Evolutionary conservation across 495 filamentous ascomycete genomes (phyloP).

Genomic region (Hypoxylon perforatum): DNA sequence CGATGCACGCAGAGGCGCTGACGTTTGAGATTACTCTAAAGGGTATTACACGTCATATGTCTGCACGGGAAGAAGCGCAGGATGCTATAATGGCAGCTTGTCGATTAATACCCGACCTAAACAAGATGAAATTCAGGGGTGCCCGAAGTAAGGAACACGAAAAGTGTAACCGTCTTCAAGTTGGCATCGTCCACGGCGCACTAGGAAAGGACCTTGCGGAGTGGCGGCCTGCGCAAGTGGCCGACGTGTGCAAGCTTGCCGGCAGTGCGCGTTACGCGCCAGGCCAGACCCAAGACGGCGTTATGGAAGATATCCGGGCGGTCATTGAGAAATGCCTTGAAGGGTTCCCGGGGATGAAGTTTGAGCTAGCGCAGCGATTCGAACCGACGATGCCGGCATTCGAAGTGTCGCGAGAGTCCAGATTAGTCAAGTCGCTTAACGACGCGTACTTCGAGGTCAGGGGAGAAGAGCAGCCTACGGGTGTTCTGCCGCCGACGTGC

Average conservation of each 20-base stretch:
- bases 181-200: conserved; percentile 30
- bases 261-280: conserved; percentile 29
- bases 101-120: conserved; percentile 21
- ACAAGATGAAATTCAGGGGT: conserved; percentile 20
- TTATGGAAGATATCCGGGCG: conserved; percentile 23
- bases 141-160: conserved; percentile 21
- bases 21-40: conserved; percentile 25
- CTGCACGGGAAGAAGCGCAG: conserved; percentile 28
- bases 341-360: conserved; percentile 21
- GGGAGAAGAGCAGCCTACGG: conserved; percentile 25
- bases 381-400: conserved; percentile 31
- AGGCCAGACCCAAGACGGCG: conserved; percentile 28
- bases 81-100: conserved; percentile 32
- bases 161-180: conserved; percentile 26
- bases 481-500: conserved; percentile 24
- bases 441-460: conserved; percentile 19
- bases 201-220: conserved; percentile 24
- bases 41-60: conserved; percentile 31
- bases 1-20: conserved; percentile 31
- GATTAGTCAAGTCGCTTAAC: conserved; percentile 23
- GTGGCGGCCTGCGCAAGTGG: conserved; percentile 29
- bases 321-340: conserved; percentile 17
- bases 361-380: conserved; percentile 21
- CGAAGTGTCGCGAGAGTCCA: conserved; percentile 23
- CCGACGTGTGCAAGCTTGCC: conserved; percentile 24